A percentile compares a stretch with the other conserved stretches of the same genome.
Evolutionary conservation across 139 green algal genomes (phyloP).

Genomic region (Astrephomene gubernaculifera): DNA sequence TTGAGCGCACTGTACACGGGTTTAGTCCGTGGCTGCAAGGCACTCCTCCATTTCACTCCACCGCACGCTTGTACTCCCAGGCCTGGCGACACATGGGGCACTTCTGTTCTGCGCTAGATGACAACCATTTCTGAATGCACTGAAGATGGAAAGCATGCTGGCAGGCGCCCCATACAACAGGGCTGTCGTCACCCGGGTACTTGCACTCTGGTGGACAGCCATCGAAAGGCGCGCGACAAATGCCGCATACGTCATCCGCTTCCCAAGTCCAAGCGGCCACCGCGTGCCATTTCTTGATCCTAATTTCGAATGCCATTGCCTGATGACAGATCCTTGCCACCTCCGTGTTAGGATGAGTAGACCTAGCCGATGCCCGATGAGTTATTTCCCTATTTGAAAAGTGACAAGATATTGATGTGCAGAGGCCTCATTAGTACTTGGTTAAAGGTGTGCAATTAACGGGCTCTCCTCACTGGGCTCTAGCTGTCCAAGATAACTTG

Average conservation of each 20-base stretch:
- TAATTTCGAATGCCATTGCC: conserved; percentile 68
- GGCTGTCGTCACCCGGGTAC: conserved; percentile 79
- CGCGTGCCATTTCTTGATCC: conserved; percentile 76
- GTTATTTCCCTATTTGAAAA: too few relatives aligned
- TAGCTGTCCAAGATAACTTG: too few relatives aligned
- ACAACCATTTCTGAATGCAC: conserved; percentile 81
- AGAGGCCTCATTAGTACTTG: too few relatives aligned
- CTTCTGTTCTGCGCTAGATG: conserved; percentile 67
- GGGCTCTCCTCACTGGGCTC: too few relatives aligned
- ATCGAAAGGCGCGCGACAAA: conserved; percentile 75
- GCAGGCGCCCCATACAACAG: conserved; percentile 77
- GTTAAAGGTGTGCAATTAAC: too few relatives aligned
- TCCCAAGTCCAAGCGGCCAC: conserved; percentile 81
- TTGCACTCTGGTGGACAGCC: conserved; percentile 76
- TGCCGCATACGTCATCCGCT: conserved; percentile 78
- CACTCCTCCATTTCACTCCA: too few relatives aligned
- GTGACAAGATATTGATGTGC: too few relatives aligned
- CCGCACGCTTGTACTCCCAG: conserved; percentile 73
- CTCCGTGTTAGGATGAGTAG: too few relatives aligned
- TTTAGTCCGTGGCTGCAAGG: too few relatives aligned
- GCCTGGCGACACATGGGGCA: conserved; percentile 74
- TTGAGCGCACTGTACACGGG: too few relatives aligned
- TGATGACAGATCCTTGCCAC: too few relatives aligned
- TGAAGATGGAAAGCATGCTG: conserved; percentile 76
- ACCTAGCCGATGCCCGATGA: too few relatives aligned